A percentile compares a stretch with the other conserved stretches of the same genome.
Conservation (phyloP, 768 basidiomycete genomes). For the Lyophyllum atratum region DNA sequence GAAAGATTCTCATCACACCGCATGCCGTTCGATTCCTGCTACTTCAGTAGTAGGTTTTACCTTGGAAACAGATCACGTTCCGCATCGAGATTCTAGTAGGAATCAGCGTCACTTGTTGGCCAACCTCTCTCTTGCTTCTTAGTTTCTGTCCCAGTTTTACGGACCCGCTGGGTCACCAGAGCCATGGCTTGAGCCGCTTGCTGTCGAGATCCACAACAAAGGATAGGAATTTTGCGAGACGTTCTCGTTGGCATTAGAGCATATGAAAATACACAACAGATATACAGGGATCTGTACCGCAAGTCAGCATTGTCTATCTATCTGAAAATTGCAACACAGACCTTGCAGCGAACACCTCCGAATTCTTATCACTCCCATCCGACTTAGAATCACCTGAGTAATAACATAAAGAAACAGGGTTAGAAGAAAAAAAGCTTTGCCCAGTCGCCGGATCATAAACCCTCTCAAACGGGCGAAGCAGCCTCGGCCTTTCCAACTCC, state of each 20-base stretch:
- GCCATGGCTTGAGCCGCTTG: constrained; percentile 33
- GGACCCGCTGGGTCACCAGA: constrained; percentile 47
- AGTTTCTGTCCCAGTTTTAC: constrained; percentile 38
- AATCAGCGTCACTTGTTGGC: constrained; percentile 27
- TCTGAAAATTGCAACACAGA: constrained; percentile 16
- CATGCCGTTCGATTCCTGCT: too few relatives aligned
- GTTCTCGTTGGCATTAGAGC: constrained; percentile 39
- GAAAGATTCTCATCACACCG: too few relatives aligned
- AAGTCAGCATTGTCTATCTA: not conserved
- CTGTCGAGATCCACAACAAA: constrained; percentile 34
- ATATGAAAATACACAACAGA: constrained; percentile 47
- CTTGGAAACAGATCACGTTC: too few relatives aligned
- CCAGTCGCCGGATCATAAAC: constrained; percentile 42
- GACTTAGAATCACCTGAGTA: too few relatives aligned
- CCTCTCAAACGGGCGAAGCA: constrained; percentile 42
- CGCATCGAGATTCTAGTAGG: constrained; percentile 38
- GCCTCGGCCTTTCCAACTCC: constrained; percentile 31
- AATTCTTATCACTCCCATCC: constrained; percentile 12
- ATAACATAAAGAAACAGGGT: too few relatives aligned
- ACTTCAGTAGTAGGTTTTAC: too few relatives aligned
- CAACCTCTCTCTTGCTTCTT: constrained; percentile 26
- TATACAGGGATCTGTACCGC: constrained; percentile 38
- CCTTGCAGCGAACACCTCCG: constrained; percentile 42
- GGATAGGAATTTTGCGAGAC: constrained; percentile 31
- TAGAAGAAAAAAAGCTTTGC: constrained; percentile 25